phyloP scores from a whole-genome alignment of 345 rosid species.

The Eucalyptus erythrocorys region DNA sequence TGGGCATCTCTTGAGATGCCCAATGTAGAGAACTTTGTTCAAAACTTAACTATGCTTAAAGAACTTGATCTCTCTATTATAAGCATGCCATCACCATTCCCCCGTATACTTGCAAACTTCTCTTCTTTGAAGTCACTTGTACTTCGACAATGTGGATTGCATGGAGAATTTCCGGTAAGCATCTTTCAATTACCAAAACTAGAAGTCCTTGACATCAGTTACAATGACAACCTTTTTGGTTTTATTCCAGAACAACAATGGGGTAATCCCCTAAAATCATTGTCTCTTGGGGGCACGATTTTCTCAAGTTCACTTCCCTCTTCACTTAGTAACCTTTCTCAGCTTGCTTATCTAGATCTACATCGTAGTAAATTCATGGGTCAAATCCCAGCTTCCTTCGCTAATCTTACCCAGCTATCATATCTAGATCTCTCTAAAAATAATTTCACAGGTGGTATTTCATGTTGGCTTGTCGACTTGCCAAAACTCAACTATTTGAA shows the following conservation, averaged over 20 bases:
- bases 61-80: background rate
- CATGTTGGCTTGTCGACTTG: background rate
- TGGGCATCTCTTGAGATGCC: background rate
- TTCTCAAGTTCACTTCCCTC: background rate
- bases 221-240: background rate
- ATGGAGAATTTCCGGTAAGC: background rate
- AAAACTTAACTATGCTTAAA: background rate
- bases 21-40: background rate
- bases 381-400: background rate
- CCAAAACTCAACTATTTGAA: background rate
- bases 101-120: background rate
- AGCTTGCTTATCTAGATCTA: background rate
- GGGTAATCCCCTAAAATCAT: background rate
- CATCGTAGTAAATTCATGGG: background rate
- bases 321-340: background rate
- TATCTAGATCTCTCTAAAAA: background rate
- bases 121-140: background rate
- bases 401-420: background rate
- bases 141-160: background rate
- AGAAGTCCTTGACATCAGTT: background rate
- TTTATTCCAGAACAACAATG: background rate
- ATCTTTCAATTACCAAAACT: background rate
- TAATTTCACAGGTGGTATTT: background rate
- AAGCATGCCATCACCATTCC: background rate
- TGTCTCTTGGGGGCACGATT: background rate